Evolutionary conservation across 352 stramenopile genomes (phyloP), one percentile per base, ranked within the genome.

Genomic region (Pythium plurisporium): DNA sequence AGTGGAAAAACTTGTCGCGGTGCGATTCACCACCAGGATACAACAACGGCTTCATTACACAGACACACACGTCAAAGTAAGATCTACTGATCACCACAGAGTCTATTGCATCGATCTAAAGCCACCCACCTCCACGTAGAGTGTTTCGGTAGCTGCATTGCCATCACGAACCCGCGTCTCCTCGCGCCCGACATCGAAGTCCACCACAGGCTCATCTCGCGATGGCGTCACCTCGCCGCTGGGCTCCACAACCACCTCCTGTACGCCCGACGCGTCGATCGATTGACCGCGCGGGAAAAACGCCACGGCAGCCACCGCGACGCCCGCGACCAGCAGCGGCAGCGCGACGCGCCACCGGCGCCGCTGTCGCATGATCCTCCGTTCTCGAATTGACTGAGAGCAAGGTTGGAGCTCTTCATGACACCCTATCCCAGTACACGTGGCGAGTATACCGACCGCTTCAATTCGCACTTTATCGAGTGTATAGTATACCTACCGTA

Each of bases 1-100:
- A 64, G 22, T 60, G 49, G 36, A 57, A 63, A 43, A 64, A 60
- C 61, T 46, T 10, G 3, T 69, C 61, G 25, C 52, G 53, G n/a
- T 67, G 49, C n/a, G 46, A 55, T 4, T 26, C 20, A 6, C 2
- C 22, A 3, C 19, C 22, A n/a, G 29, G 44, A 25, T 54, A 33
- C 40, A 47, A 43, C 14, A 33, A 5, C 22, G 11, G n/a, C 6
- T n/a, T 9, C 11, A 12, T 15, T 7, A n/a, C n/a, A n/a, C n/a
- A n/a, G n/a, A n/a, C n/a, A n/a, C n/a, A n/a, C n/a, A n/a, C n/a
- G n/a, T n/a, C n/a, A n/a, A n/a, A n/a, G n/a, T n/a, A n/a, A n/a
- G n/a, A n/a, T n/a, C n/a, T n/a, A n/a, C n/a, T n/a, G n/a, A n/a
- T n/a, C n/a, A n/a, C n/a, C n/a, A n/a, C n/a, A n/a, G n/a, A n/a